Evolutionary conservation across 2,329 filamentous ascomycete species (phyloP).

Genomic region (Ophiostoma triangulosporum): DNA sequence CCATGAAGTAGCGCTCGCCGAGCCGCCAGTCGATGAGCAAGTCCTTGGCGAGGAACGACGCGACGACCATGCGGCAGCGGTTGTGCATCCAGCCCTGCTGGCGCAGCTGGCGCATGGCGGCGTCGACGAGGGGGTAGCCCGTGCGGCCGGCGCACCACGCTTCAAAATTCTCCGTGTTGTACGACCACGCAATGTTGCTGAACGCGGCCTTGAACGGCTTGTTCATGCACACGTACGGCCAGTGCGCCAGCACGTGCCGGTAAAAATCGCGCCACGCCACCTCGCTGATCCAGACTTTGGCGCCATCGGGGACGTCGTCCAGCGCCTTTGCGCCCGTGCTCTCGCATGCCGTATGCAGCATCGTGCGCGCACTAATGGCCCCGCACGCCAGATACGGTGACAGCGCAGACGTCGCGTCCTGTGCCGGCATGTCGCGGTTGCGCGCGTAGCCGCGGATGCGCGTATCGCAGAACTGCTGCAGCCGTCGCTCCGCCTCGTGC

Average conservation of each 20-base stretch:
- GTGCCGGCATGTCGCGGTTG: constrained; percentile 51
- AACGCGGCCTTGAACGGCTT: constrained; percentile 67
- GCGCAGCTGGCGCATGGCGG: constrained; percentile 67
- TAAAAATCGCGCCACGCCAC: constrained; percentile 84
- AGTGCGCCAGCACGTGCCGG: constrained; percentile 69
- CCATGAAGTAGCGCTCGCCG: constrained; percentile 75
- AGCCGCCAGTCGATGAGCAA: constrained; percentile 72
- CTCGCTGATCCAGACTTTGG: constrained; percentile 65
- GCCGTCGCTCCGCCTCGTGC: constrained; percentile 45
- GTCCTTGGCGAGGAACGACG: constrained; percentile 69
- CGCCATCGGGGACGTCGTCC: constrained; percentile 51
- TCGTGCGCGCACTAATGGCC: constrained; percentile 51
- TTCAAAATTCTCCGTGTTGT: constrained; percentile 52
- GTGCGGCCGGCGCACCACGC: constrained; percentile 65
- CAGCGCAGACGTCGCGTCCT: constrained; percentile 50
- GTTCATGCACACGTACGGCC: constrained; percentile 67
- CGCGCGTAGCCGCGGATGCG: not conserved
- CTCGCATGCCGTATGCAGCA: constrained; percentile 45
- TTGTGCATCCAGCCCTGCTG: constrained; percentile 70
- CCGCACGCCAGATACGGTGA: constrained; percentile 59
- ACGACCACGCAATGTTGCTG: constrained; percentile 71
- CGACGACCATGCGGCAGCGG: constrained; percentile 70
- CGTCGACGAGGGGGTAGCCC: constrained; percentile 73
- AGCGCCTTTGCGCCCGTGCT: constrained; percentile 51
- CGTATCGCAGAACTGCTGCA: constrained; percentile 52